Conservation (phyloP, 345 rosid genomes). For the Trapa bicornis region DNA sequence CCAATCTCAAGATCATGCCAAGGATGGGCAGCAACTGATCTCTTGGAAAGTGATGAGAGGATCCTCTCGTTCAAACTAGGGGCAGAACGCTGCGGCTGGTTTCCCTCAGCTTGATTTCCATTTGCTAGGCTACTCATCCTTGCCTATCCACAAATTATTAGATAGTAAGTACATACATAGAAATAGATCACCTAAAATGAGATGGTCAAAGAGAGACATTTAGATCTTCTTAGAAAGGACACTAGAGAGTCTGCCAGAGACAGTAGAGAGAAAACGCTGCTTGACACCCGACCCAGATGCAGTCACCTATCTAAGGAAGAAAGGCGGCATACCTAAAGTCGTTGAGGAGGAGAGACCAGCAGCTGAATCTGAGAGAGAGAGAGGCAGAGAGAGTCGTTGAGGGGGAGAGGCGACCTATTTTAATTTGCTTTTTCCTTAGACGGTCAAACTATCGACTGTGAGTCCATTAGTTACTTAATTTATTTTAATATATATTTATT, state of each 20-base stretch:
- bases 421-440: too few relatives aligned
- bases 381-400: not conserved
- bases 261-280: not conserved
- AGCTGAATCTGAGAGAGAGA: not conserved
- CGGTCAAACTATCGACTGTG: too few relatives aligned
- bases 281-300: not conserved
- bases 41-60: slow-evolving; percentile 75
- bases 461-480: too few relatives aligned
- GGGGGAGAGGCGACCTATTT: not conserved
- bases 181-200: too few relatives aligned
- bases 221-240: not conserved
- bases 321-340: not conserved
- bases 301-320: not conserved
- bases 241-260: not conserved
- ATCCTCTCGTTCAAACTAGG: slow-evolving; percentile 93
- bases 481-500: too few relatives aligned
- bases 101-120: slow-evolving; percentile 13
- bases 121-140: slow-evolving; percentile 35
- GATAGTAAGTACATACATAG: not conserved
- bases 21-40: slow-evolving; percentile 95
- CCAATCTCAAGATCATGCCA: slow-evolving; percentile 99
- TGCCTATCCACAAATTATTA: not conserved
- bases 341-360: not conserved
- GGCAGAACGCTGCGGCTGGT: slow-evolving; percentile 13
- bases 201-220: too few relatives aligned